phyloP scores from a whole-genome alignment of 2,329 filamentous ascomycete species.

The Clarireedia hainanense region DNA sequence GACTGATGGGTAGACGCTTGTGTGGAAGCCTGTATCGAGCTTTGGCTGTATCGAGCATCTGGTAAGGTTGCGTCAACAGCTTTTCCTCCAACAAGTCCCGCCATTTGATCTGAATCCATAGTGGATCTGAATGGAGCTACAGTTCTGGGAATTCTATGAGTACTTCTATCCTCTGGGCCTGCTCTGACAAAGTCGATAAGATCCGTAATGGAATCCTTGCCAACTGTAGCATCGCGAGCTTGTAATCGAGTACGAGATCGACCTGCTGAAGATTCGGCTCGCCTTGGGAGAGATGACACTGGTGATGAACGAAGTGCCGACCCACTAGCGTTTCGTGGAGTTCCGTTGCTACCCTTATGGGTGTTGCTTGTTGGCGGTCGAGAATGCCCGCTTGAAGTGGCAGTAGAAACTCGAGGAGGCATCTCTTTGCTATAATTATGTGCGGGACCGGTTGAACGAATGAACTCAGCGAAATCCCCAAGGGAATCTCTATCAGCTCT shows the following conservation, averaged over 20 bases:
- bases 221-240: slow-evolving; percentile 62
- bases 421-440: slow-evolving; percentile 27
- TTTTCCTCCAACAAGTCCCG: slow-evolving; percentile 43
- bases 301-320: slow-evolving; percentile 14
- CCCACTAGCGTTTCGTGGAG: slow-evolving; percentile 22
- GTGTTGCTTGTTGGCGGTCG: slow-evolving; percentile 1
- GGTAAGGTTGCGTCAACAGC: slow-evolving; percentile 51
- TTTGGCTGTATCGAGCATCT: slow-evolving; percentile 44
- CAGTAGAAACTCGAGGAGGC: slow-evolving; percentile 21
- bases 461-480: slow-evolving; percentile 81
- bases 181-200: slow-evolving; percentile 93
- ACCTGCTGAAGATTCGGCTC: slow-evolving; percentile 31
- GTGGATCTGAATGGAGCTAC: slow-evolving; percentile 80
- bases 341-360: slow-evolving; percentile 26
- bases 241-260: slow-evolving; percentile 50
- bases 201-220: slow-evolving; percentile 65
- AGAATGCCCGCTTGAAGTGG: background rate
- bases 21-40: slow-evolving; percentile 26
- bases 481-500: slow-evolving; percentile 63
- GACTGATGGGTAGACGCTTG: slow-evolving; percentile 14
- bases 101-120: slow-evolving; percentile 77
- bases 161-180: slow-evolving; percentile 55
- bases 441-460: slow-evolving; percentile 54
- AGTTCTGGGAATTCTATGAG: slow-evolving; percentile 70
- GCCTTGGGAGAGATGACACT: slow-evolving; percentile 17